Conservation (phyloP, 2,329 filamentous ascomycete species). For the Diaporthe vexans region DNA sequence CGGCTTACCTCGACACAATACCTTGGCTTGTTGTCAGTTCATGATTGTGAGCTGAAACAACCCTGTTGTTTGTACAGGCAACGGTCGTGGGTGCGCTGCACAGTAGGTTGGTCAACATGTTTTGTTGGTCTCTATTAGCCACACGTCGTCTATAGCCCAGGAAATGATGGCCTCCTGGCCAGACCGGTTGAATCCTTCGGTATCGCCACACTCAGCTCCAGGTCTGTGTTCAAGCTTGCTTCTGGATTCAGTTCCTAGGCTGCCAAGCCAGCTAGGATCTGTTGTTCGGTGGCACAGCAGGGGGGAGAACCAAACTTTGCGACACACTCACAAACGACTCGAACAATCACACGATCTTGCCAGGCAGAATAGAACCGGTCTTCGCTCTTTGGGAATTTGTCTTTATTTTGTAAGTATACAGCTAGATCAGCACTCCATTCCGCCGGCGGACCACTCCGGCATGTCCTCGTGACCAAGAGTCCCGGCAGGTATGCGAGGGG, state of each 20-base stretch:
- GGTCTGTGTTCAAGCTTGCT: neutral
- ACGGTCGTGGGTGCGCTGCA: neutral
- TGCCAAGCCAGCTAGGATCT: slow-evolving; percentile 23
- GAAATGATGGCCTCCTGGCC: neutral
- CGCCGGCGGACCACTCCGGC: neutral
- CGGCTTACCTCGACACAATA: neutral
- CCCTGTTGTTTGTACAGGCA: neutral
- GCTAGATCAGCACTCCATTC: neutral
- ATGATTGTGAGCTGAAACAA: no score
- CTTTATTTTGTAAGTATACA: neutral
- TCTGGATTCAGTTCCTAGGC: neutral
- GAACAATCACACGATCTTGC: neutral
- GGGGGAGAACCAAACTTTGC: slow-evolving; percentile 11
- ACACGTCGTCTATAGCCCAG: neutral
- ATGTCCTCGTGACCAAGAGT: slow-evolving; percentile 6
- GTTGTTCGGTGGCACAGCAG: slow-evolving; percentile 22
- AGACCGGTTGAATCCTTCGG: slow-evolving; percentile 22
- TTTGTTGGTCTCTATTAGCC: neutral
- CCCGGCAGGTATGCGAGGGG: slow-evolving; percentile 7
- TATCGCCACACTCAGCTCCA: slow-evolving; percentile 6
- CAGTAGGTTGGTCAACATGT: neutral
- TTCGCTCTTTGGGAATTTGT: neutral
- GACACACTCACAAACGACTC: neutral
- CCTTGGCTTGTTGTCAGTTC: neutral
- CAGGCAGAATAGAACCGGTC: neutral